Base-by-base conservation (phyloP, 1,284 basidiomycete genomes). In the Hypsizygus ulmarius region DNA sequence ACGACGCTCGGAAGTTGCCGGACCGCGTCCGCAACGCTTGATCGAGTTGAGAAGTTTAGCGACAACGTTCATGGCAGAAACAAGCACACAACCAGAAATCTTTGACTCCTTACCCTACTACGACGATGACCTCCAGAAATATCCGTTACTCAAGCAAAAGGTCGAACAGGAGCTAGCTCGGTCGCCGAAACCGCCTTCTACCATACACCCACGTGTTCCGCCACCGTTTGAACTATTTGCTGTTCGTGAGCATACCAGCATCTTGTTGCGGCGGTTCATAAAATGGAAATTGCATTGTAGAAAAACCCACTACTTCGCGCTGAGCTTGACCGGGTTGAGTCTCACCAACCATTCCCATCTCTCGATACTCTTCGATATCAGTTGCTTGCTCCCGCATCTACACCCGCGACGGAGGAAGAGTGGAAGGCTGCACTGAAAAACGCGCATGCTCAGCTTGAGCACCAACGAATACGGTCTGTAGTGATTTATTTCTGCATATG, bases 31-130 rank as follows among this genome's bases (percentile, higher is more conserved):
- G 32, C 47, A 52, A 37, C 41, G 35, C 41, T 33, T 30, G 21
- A 19, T 40, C 15, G 29, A 18, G 37, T 37, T 43, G 34, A 45
- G 47, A 39, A 49, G 21, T 25, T 25, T 25, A 3, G 21, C 21
- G 21, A 25, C 21, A 25, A 25, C 21, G 21, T 25, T 52, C 47
- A 60, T 57, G 52, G 60, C 58, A 51, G 54, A 59, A 34, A 32
- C 51, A 38, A 47, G 35, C n/a, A 45, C 43, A 45, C 45, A 51
- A 30, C 33, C 55, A 38, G 69, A 72, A 51, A 69, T 81, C 19
- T 81, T 93, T 57, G 94, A 97, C 68, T 90, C 93, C 16, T 76
- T 97, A 49, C 93, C 95, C 10, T 97, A 97, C 71, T 94, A 92
- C 62, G 95, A 98, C 72, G 88, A 92, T 63, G 93, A 97, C 61